Percentiles rank a stretch among this genome's conserved stretches.
Evolutionary conservation across 768 basidiomycete genomes (phyloP).

Genomic region (Macrocybe gigantea): DNA sequence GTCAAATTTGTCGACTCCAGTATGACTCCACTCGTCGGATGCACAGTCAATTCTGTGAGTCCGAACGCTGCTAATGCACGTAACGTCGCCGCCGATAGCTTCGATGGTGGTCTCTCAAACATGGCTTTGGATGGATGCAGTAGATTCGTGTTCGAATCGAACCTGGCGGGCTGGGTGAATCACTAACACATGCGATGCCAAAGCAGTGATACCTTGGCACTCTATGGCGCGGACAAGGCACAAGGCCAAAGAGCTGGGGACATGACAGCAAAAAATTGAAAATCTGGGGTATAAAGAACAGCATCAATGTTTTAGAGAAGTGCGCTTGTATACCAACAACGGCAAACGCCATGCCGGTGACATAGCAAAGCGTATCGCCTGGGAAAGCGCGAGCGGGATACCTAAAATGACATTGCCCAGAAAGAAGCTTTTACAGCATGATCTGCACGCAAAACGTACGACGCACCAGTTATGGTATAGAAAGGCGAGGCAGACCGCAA

Average conservation of each 20-base stretch:
- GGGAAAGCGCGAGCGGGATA: conserved; percentile 94
- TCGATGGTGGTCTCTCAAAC: conserved; percentile 55
- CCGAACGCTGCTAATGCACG: conserved; percentile 55
- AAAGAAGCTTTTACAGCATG: neutral
- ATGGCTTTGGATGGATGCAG: conserved; percentile 68
- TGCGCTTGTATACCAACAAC: conserved; percentile 97
- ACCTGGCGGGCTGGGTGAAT: conserved; percentile 36
- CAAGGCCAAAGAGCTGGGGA: conserved; percentile 91
- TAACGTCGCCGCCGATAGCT: conserved; percentile 48
- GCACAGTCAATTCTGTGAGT: conserved; percentile 56
- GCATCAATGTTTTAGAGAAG: conserved; percentile 91
- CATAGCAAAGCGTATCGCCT: conserved; percentile 96
- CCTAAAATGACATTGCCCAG: conserved; percentile 38
- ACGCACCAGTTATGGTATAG: conserved; percentile 94
- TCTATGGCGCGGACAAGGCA: conserved; percentile 92
- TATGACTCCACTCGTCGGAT: conserved; percentile 52
- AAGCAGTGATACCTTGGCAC: conserved; percentile 65
- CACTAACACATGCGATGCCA: too few relatives aligned
- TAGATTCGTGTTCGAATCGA: conserved; percentile 69
- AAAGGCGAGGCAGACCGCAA: conserved; percentile 86
- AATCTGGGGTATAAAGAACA: conserved; percentile 97
- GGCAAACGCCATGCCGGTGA: conserved; percentile 97
- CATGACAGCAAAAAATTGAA: conserved; percentile 95
- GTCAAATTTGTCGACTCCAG: conserved; percentile 83
- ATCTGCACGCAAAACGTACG: neutral